phyloP scores from a whole-genome alignment of 108 stramenopile species.

The Skeletonema grethae region DNA sequence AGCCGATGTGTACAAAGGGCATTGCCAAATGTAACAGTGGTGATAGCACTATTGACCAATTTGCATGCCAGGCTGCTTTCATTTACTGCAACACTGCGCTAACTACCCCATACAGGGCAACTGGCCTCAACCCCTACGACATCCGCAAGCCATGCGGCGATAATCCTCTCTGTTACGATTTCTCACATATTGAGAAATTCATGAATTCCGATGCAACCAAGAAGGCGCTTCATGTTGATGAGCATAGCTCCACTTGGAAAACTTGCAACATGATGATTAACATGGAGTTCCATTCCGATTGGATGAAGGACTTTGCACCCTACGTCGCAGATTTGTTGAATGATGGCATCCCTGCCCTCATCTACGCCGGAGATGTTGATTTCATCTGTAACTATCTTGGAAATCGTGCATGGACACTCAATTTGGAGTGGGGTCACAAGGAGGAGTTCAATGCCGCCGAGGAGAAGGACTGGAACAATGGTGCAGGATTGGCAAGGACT shows the following conservation, averaged over 20 bases:
- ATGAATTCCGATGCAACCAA: constrained; percentile 80
- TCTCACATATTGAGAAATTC: constrained; percentile 81
- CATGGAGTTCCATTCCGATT: constrained; percentile 85
- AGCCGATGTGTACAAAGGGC: constrained; percentile 73
- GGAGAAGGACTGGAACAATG: constrained; percentile 73
- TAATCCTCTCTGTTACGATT: constrained; percentile 95
- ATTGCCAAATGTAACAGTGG: constrained; percentile 86
- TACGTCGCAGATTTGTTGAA: constrained; percentile 85
- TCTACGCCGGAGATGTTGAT: constrained; percentile 97
- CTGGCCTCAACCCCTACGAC: constrained; percentile 96
- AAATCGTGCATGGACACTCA: constrained; percentile 63
- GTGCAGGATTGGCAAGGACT: constrained; percentile 73
- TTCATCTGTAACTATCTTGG: constrained; percentile 98
- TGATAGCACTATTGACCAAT: constrained; percentile 53
- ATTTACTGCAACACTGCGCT: constrained; percentile 75
- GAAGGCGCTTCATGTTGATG: constrained; percentile 75
- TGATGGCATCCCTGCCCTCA: constrained; percentile 82
- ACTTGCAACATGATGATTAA: constrained; percentile 90
- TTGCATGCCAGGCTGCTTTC: constrained; percentile 85
- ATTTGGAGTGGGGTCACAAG: constrained; percentile 85
- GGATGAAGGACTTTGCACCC: constrained; percentile 89
- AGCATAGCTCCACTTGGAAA: constrained; percentile 67
- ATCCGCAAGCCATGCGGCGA: constrained; percentile 83
- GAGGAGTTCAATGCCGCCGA: constrained; percentile 85
- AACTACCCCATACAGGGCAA: constrained; percentile 83